These are phyloP conservation scores for Vicia faba DNA, from an alignment of 306 rosid species.

Conservation along the genomic window DNA sequence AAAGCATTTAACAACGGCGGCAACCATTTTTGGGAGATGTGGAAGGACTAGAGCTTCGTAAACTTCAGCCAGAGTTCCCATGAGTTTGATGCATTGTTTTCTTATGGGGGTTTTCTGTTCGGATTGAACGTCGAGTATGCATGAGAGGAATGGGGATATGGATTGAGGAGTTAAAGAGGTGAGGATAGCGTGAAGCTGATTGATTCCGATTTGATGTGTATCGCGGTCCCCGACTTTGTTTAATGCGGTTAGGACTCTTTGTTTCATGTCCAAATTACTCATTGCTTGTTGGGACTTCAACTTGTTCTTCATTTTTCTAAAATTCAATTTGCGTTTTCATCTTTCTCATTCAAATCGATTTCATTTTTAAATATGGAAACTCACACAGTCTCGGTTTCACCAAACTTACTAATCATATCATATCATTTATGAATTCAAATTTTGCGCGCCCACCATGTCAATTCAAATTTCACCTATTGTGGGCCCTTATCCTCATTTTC, in stretches of 20 bases:
- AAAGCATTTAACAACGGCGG: conserved; percentile 69
- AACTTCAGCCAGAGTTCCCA: conserved; percentile 49
- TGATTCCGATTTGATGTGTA: conserved; percentile 68
- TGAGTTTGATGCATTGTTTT: conserved; percentile 63
- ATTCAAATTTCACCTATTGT: neutral
- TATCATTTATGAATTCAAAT: neutral
- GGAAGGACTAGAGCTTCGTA: conserved; percentile 49
- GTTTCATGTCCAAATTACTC: conserved; percentile 54
- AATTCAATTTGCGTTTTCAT: neutral
- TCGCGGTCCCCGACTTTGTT: conserved; percentile 86
- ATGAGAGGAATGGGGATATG: conserved; percentile 61
- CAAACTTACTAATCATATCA: neutral
- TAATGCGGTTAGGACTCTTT: conserved; percentile 54
- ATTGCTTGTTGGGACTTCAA: neutral
- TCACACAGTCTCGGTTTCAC: neutral
- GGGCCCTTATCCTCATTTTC: neutral
- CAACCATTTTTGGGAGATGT: conserved; percentile 64
- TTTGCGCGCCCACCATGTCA: neutral
- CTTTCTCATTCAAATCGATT: neutral
- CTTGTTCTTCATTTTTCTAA: neutral
- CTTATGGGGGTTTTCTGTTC: conserved; percentile 65
- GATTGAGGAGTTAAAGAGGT: conserved; percentile 57
- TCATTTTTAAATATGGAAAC: no score
- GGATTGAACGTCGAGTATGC: conserved; percentile 66
- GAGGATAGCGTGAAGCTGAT: conserved; percentile 61